These are phyloP conservation scores for Barbatosphaeria neglecta DNA, from an alignment of 495 filamentous ascomycete species.

Conservation along the genomic window DNA sequence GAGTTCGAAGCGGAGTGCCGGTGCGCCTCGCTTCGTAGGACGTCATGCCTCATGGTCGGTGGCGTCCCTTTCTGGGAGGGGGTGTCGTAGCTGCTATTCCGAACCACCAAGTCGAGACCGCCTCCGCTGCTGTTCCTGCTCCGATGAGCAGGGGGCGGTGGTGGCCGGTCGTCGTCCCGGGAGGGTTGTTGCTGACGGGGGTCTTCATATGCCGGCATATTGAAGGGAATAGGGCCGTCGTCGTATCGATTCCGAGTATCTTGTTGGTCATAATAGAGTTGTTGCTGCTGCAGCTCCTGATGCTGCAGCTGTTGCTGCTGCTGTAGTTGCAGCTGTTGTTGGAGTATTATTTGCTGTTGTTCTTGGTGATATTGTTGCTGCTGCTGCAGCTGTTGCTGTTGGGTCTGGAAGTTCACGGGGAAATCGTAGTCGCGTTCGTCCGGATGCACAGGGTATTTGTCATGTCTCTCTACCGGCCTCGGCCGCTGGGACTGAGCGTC, in stretches of 20 bases:
- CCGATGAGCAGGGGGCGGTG: constrained; percentile 34
- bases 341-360: constrained; percentile 1
- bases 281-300: background rate
- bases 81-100: constrained; percentile 16
- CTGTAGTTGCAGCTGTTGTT: background rate
- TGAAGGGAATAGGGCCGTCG: background rate
- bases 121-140: constrained; percentile 25
- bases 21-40: constrained; percentile 35
- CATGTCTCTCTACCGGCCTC: constrained; percentile 18
- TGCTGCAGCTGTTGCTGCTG: background rate
- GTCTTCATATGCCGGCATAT: background rate
- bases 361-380: background rate
- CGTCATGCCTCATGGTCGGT: constrained; percentile 35
- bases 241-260: background rate
- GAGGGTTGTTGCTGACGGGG: background rate
- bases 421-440: constrained; percentile 13
- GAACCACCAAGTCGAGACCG: constrained; percentile 18
- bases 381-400: background rate
- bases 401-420: constrained; percentile 9
- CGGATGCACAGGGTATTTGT: constrained; percentile 18
- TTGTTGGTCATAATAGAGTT: constrained; percentile 9
- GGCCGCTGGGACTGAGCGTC: constrained; percentile 17
- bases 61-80: constrained; percentile 19
- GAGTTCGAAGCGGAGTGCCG: constrained; percentile 25
- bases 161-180: constrained; percentile 25